phyloP scores from a whole-genome alignment of 257 asterid genomes.

The Fraxinus anomala region DNA sequence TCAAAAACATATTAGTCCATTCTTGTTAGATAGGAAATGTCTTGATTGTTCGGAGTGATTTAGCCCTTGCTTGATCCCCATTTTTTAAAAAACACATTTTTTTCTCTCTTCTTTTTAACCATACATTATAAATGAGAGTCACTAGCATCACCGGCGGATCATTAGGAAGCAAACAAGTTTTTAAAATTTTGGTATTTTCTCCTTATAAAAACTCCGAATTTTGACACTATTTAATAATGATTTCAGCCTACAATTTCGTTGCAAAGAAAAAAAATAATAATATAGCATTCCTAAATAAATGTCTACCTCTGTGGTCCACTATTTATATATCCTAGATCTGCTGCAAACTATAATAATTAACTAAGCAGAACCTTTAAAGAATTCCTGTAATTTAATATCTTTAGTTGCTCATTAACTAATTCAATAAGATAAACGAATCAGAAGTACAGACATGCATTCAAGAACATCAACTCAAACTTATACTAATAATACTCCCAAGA shows the following conservation, averaged over 20 bases:
- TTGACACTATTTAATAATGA: neutral
- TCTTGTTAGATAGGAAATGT: neutral
- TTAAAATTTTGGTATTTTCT: neutral
- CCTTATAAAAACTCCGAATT: neutral
- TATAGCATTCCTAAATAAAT: neutral
- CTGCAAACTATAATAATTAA: neutral
- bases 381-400: neutral
- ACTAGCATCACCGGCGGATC: neutral
- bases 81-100: too few species aligned
- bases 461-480: conserved; percentile 7
- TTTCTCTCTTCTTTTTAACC: too few species aligned
- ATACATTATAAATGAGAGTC: neutral
- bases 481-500: neutral
- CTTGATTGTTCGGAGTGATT: neutral
- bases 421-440: neutral
- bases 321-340: conserved; percentile 1
- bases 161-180: neutral
- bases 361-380: neutral
- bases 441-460: conserved; percentile 17
- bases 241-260: neutral
- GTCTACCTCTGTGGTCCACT: neutral
- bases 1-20: neutral
- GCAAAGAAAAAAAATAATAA: neutral
- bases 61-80: neutral
- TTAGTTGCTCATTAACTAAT: neutral